Conservation (phyloP, 2,329 filamentous ascomycete species). For the Sclerotinia subarctica region DNA sequence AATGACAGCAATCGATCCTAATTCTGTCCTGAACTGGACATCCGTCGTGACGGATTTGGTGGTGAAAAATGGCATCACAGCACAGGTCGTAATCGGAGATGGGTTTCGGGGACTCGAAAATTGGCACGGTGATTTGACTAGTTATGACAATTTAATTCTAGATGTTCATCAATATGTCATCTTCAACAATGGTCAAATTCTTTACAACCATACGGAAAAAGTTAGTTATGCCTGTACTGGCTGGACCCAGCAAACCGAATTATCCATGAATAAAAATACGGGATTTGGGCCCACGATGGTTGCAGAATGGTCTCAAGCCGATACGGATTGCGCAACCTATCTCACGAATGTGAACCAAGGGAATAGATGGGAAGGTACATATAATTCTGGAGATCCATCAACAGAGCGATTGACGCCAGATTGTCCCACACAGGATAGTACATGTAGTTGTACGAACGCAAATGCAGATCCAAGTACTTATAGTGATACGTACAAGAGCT, state of each 20-base stretch:
- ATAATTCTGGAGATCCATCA: conserved; percentile 60
- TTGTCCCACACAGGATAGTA: conserved; percentile 66
- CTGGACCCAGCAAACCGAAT: conserved; percentile 76
- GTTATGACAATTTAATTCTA: conserved; percentile 71
- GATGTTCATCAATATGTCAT: conserved; percentile 99
- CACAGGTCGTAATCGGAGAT: conserved; percentile 81
- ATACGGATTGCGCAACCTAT: conserved; percentile 85
- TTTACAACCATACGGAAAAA: conserved; percentile 77
- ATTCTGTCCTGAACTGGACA: conserved; percentile 76
- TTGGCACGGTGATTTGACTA: conserved; percentile 81
- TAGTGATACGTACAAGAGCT: conserved; percentile 73
- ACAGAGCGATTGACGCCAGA: conserved; percentile 61
- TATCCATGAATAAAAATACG: conserved; percentile 67
- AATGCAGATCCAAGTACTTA: conserved; percentile 71
- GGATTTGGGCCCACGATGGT: conserved; percentile 93
- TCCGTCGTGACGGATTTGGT: conserved; percentile 68
- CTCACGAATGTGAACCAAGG: conserved; percentile 89
- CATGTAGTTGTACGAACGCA: conserved; percentile 71
- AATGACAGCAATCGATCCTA: conserved; percentile 68
- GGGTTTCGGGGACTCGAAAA: conserved; percentile 89
- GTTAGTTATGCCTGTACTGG: conserved; percentile 81
- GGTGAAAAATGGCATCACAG: conserved; percentile 70
- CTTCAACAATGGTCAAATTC: conserved; percentile 87
- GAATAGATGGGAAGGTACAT: conserved; percentile 87
- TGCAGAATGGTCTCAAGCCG: conserved; percentile 96